These are phyloP conservation scores for Dipodascus albidus DNA, from an alignment of 805 yeast genomes.

Conservation along the genomic window DNA sequence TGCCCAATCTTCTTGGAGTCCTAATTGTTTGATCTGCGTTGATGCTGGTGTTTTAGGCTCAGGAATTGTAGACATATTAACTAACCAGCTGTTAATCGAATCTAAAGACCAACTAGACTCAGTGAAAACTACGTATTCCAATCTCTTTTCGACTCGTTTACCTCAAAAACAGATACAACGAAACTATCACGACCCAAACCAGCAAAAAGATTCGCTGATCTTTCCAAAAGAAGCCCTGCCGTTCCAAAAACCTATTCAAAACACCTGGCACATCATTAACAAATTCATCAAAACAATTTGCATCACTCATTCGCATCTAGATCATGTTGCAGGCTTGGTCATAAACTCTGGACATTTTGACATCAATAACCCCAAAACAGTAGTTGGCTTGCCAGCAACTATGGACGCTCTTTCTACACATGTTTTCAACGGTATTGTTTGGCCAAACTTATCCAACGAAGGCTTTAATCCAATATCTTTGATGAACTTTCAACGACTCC, in stretches of 20 bases:
- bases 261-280: conserved; percentile 19
- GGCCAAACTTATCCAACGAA: conserved; percentile 58
- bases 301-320: conserved; percentile 77
- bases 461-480: conserved; percentile 11
- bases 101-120: conserved; percentile 3
- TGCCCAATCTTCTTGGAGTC: conserved; percentile 30
- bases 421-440: conserved; percentile 61
- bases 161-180: neutral
- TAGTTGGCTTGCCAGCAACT: conserved; percentile 47
- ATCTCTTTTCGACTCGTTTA: neutral
- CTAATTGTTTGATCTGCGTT: conserved; percentile 40
- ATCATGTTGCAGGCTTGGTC: conserved; percentile 60
- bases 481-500: conserved; percentile 9
- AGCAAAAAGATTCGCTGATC: conserved; percentile 3
- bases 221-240: conserved; percentile 2
- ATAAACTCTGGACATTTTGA: conserved; percentile 56
- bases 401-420: conserved; percentile 39
- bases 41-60: conserved; percentile 76
- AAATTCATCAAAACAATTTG: conserved; percentile 20
- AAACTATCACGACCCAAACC: neutral
- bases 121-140: neutral
- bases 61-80: conserved; percentile 35
- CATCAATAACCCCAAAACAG: conserved; percentile 25
- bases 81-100: neutral
- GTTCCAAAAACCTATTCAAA: conserved; percentile 2